Conservation (phyloP, 768 basidiomycete genomes). For the Podaxis sp. region DNA sequence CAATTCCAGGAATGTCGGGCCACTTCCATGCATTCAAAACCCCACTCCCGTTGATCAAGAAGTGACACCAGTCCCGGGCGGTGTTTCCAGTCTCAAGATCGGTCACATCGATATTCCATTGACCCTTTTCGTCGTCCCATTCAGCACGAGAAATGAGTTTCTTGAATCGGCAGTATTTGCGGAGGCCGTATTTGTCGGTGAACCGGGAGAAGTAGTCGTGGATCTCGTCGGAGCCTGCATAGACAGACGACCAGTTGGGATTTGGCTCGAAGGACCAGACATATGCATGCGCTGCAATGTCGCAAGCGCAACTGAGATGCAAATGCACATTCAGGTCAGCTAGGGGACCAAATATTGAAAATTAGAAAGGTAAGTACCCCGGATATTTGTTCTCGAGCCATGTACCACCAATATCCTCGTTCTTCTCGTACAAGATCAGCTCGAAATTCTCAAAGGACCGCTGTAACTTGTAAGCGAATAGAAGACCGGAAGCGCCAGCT, state of each 20-base stretch:
- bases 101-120: conserved; percentile 30
- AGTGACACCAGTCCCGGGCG: conserved; percentile 28
- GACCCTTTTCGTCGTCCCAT: conserved; percentile 28
- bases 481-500: conserved; percentile 34
- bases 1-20: conserved; percentile 36
- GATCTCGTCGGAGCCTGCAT: conserved; percentile 32
- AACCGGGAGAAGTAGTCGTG: conserved; percentile 29
- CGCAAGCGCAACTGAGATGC: conserved; percentile 34
- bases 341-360: neutral
- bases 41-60: conserved; percentile 34
- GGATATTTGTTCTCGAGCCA: conserved; percentile 34
- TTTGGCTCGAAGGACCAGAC: conserved; percentile 35
- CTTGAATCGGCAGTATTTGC: conserved; percentile 29
- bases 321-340: conserved; percentile 31
- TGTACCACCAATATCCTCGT: conserved; percentile 30
- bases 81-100: conserved; percentile 20
- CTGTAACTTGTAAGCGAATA: conserved; percentile 34
- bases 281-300: conserved; percentile 32
- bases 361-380: neutral
- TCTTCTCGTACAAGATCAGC: conserved; percentile 35
- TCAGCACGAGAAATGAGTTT: conserved; percentile 27
- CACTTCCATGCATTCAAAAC: conserved; percentile 38
- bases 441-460: conserved; percentile 34
- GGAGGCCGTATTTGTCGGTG: conserved; percentile 28
- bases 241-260: conserved; percentile 31